Percentiles rank a stretch among this genome's conserved stretches.
Evolutionary conservation across 2,329 filamentous ascomycete species (phyloP).

Genomic region (Berkeleyomyces rouxiae): DNA sequence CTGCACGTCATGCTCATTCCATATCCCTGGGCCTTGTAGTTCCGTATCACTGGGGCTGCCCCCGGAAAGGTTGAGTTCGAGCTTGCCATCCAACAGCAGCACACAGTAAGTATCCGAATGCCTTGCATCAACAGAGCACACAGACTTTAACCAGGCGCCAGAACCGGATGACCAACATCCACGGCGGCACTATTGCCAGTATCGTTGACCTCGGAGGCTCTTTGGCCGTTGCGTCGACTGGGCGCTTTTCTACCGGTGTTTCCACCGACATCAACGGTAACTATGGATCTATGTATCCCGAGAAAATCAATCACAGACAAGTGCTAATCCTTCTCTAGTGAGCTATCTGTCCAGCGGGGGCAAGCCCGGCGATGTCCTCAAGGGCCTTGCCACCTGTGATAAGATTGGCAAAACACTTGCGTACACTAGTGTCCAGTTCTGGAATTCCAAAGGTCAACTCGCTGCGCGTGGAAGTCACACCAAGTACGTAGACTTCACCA

Average conservation of each 20-base stretch:
- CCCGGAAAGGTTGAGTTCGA: slow-evolving; percentile 60
- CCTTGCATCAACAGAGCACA: no score
- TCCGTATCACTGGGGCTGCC: slow-evolving; percentile 47
- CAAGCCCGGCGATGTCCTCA: slow-evolving; percentile 37
- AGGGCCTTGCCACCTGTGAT: slow-evolving; percentile 40
- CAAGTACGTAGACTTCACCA: slow-evolving; percentile 30
- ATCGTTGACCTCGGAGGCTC: slow-evolving; percentile 54
- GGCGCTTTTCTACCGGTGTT: slow-evolving; percentile 45
- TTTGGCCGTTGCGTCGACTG: slow-evolving; percentile 47
- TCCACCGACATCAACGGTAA: slow-evolving; percentile 48
- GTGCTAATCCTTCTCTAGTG: slow-evolving; percentile 25
- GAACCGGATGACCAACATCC: slow-evolving; percentile 62
- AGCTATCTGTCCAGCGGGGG: slow-evolving; percentile 45
- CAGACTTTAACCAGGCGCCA: slow-evolving; percentile 20
- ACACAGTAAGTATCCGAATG: slow-evolving; percentile 40
- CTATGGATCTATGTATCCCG: background rate
- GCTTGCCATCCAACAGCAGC: slow-evolving; percentile 54
- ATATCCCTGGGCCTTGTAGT: slow-evolving; percentile 25
- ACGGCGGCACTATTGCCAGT: slow-evolving; percentile 64
- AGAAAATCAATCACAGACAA: background rate
- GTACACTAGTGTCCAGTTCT: slow-evolving; percentile 43
- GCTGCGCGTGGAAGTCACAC: slow-evolving; percentile 49
- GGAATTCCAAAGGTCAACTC: slow-evolving; percentile 40
- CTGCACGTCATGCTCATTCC: background rate
- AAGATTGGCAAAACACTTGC: slow-evolving; percentile 50